Evolutionary conservation across 306 rosid species (phyloP), one percentile per base, ranked within the genome.

Genomic region (Myrica gale): DNA sequence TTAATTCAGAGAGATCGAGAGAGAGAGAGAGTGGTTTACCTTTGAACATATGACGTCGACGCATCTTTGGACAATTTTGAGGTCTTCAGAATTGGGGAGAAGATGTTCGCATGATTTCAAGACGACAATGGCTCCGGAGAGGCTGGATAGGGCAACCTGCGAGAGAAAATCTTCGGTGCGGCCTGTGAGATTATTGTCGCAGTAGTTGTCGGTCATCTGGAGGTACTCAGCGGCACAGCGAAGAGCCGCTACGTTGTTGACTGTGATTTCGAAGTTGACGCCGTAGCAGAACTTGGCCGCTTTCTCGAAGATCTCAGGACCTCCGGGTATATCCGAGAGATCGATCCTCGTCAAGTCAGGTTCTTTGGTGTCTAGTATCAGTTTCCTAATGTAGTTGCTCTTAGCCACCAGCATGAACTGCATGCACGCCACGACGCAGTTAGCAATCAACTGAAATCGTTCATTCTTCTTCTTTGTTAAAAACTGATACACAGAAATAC

Each of bases 251-350:
- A 90, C 91, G 83, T 90, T 94, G 81, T 89, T 83, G 5, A 92
- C 84, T 0, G 93, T 90, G 55, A 95, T 95, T 79, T 95, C 97
- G 37, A 95, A 92, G 89, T 95, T 95, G 37, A 95, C 92, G 11
- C 96, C 91, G 63, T 95, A 95, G 37, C 97, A 95, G 89, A 95
- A 95, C 50, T 88, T 95, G 5, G 97, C 99, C 0, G 96, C 97
- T 76, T 90, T 88, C 85, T 95, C 97, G 58, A 92, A 95, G 71
- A 85, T 85, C 76, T 92, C 97, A 0, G 90, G 85, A 1, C 99
- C 97, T 57, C 99, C 99, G 0, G 97, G 99, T 46, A 92, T 87
- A 62, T 87, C 84, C 0, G 97, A 74, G 16, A 95, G 91, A 60
- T 88, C 72, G 73, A 95, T 82, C 73, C 65, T 80, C 20, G 92